A percentile compares a stretch with the other conserved stretches of the same genome.
Evolutionary conservation across 768 basidiomycete genomes (phyloP).

Genomic region (Termitomyces bulborhizus): DNA sequence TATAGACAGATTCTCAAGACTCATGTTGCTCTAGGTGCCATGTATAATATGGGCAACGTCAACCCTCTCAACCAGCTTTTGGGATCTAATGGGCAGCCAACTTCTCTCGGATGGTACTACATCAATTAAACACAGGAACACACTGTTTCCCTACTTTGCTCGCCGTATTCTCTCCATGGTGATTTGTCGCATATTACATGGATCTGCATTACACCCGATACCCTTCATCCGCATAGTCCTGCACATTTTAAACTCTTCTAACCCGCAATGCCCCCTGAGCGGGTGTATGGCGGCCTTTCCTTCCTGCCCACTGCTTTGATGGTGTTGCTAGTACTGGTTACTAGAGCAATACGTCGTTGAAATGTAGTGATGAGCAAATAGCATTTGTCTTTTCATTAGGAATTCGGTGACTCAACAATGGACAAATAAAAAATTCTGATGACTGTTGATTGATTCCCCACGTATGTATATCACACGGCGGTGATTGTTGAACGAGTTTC

Average conservation of each 20-base stretch:
- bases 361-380: constrained; percentile 13
- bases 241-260: constrained; percentile 7
- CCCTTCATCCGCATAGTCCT: constrained; percentile 10
- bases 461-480: not conserved
- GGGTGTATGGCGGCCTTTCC: constrained; percentile 13
- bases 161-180: not conserved
- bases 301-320: constrained; percentile 10
- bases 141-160: not conserved
- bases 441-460: not conserved
- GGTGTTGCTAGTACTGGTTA: constrained; percentile 16
- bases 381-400: not conserved
- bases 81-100: constrained; percentile 37
- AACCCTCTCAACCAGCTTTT: constrained; percentile 51
- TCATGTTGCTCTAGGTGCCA: constrained; percentile 33
- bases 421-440: too few relatives aligned
- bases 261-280: constrained; percentile 14
- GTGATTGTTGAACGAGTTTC: not conserved
- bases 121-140: constrained; percentile 25
- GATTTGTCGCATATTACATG: constrained; percentile 6
- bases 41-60: constrained; percentile 52
- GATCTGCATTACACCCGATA: constrained; percentile 14
- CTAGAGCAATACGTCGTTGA: constrained; percentile 9
- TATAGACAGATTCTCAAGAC: not conserved
- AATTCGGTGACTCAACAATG: not conserved
- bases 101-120: constrained; percentile 44